These are phyloP conservation scores for Batkoa obscura DNA, from an alignment of 371 early-diverging fungal genomes.

Conservation along the genomic window DNA sequence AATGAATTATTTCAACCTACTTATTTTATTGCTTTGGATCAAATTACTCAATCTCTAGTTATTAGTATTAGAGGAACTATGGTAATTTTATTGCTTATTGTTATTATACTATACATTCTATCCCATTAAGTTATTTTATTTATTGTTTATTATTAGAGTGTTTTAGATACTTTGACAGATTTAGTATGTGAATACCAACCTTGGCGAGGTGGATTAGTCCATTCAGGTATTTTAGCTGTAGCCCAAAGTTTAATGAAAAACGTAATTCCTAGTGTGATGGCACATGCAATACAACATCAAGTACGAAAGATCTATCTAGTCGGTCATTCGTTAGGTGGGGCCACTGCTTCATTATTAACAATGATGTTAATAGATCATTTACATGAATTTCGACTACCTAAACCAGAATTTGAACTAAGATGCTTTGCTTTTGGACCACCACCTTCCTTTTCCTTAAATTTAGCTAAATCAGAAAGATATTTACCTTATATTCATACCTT, in stretches of 20 bases:
- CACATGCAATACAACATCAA: conserved; percentile 34
- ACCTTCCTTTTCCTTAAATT: conserved; percentile 42
- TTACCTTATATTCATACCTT: conserved; percentile 33
- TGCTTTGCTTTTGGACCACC: conserved; percentile 39
- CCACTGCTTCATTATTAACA: conserved; percentile 54
- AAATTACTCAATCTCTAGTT: conserved; percentile 43
- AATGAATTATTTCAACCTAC: conserved; percentile 55
- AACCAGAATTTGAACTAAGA: conserved; percentile 15
- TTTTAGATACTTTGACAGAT: conserved; percentile 67
- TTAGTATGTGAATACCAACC: conserved; percentile 67
- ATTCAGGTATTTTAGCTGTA: conserved; percentile 58
- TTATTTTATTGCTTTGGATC: conserved; percentile 58
- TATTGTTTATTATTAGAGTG: conserved; percentile 22
- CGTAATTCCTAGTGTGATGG: conserved; percentile 42
- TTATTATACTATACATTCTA: not conserved
- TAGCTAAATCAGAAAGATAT: conserved; percentile 38
- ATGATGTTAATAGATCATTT: conserved; percentile 49
- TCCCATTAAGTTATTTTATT: too few relatives aligned
- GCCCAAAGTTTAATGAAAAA: conserved; percentile 60
- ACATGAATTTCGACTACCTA: conserved; percentile 20
- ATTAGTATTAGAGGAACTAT: conserved; percentile 66
- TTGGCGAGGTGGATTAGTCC: conserved; percentile 73
- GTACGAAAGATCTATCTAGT: conserved; percentile 32
- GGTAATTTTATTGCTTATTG: conserved; percentile 18
- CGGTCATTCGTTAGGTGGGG: conserved; percentile 70